A percentile compares a stretch with the other conserved stretches of the same genome.
Evolutionary conservation across 2,329 filamentous ascomycete species (phyloP).

Genomic region (Aspergillus flavus): DNA sequence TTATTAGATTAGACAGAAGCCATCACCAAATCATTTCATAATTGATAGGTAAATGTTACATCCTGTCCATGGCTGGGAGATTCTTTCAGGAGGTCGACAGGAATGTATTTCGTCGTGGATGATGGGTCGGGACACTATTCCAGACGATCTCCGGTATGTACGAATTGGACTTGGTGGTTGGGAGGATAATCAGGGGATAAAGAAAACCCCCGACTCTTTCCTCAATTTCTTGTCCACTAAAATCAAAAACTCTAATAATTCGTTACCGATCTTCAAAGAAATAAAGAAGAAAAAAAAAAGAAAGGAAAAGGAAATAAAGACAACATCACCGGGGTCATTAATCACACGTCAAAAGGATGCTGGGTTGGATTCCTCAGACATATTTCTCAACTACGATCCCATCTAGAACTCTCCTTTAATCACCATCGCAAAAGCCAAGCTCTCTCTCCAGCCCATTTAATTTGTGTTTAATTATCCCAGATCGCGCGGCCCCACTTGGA

Average conservation of each 20-base stretch:
- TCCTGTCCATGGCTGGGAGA: constrained; percentile 1
- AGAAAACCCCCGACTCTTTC: neutral
- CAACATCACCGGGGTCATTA: neutral
- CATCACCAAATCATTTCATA: neutral
- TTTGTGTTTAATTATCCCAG: constrained; percentile 24
- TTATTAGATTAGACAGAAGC: constrained; percentile 1
- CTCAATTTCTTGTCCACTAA: neutral
- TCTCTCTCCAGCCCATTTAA: constrained; percentile 9
- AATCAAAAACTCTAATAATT: neutral
- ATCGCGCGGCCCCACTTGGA: constrained; percentile 24
- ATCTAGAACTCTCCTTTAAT: neutral
- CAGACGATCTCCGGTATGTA: constrained; percentile 11
- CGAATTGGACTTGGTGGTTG: constrained; percentile 2
- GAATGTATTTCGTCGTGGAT: neutral
- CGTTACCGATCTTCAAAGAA: neutral
- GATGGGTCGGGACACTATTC: constrained; percentile 4
- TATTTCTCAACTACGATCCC: neutral
- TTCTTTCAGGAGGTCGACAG: constrained; percentile 5
- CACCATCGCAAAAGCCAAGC: constrained; percentile 1
- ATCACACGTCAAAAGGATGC: neutral
- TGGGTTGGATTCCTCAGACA: neutral
- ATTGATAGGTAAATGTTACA: neutral
- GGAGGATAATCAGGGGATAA: constrained; percentile 9
- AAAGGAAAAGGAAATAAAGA: neutral
- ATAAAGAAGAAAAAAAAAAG: neutral